phyloP scores from a whole-genome alignment of 1,139 yeast species.

The Zygosaccharomyces sapae region DNA sequence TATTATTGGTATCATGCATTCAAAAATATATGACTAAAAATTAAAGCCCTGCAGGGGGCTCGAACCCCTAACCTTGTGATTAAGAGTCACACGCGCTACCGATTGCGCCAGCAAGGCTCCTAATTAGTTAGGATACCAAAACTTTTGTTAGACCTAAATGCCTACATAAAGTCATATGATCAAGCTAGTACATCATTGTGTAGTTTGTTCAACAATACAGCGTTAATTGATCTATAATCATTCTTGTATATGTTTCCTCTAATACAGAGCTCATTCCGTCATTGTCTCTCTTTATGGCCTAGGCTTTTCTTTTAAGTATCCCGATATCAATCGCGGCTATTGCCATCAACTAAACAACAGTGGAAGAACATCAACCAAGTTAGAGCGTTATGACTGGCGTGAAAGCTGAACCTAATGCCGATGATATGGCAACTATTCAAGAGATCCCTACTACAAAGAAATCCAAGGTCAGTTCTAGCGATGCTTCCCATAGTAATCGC shows the following conservation, averaged over 20 bases:
- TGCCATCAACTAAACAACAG: not conserved
- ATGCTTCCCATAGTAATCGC: conserved; percentile 11
- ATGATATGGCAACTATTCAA: not conserved
- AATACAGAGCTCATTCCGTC: too few relatives aligned
- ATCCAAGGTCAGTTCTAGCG: not conserved
- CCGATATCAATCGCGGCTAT: conserved; percentile 3
- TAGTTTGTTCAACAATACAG: too few relatives aligned
- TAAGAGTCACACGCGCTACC: conserved; percentile 47
- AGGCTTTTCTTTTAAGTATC: not conserved
- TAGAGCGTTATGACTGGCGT: conserved; percentile 9
- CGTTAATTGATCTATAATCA: too few relatives aligned
- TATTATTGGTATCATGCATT: too few relatives aligned
- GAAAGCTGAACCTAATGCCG: conserved; percentile 12
- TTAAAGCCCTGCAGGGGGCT: conserved; percentile 44
- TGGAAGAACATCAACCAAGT: not conserved
- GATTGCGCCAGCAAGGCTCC: conserved; percentile 45
- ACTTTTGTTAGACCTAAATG: too few relatives aligned
- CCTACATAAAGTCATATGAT: too few relatives aligned
- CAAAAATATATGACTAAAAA: too few relatives aligned
- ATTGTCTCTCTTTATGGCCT: not conserved
- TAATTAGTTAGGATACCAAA: too few relatives aligned
- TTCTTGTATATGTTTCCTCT: too few relatives aligned
- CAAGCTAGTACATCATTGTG: too few relatives aligned
- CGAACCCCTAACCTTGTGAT: conserved; percentile 46
- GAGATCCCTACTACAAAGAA: not conserved